Conservation (phyloP, 2,329 filamentous ascomycete species). For the Beauveria sp. region DNA sequence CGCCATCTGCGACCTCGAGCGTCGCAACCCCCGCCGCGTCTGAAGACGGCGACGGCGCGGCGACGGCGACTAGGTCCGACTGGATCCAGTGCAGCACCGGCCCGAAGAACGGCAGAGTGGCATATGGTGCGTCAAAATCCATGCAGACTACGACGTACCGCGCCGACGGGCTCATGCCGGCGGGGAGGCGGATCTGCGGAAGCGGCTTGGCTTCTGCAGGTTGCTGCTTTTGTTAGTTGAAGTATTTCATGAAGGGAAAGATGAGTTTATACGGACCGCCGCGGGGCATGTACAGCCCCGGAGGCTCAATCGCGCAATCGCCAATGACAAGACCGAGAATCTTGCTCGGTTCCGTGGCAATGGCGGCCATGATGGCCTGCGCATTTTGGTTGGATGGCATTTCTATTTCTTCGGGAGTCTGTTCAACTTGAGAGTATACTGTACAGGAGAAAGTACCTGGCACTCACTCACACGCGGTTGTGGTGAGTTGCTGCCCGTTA, state of each 20-base stretch:
- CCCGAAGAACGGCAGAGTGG: slow-evolving; percentile 29
- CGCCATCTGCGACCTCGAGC: not conserved
- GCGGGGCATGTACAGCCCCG: slow-evolving; percentile 14
- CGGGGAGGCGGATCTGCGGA: not conserved
- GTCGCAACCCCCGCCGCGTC: not conserved
- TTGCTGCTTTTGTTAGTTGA: no score
- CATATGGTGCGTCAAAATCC: slow-evolving; percentile 41
- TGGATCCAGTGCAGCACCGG: slow-evolving; percentile 43
- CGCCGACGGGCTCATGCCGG: not conserved
- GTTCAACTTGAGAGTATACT: not conserved
- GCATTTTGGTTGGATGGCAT: slow-evolving; percentile 5
- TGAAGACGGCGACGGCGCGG: not conserved
- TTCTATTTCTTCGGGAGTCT: not conserved
- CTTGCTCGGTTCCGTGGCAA: slow-evolving; percentile 14
- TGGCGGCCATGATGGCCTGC: not conserved
- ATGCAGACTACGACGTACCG: slow-evolving; percentile 18
- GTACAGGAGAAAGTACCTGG: not conserved
- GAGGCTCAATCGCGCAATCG: slow-evolving; percentile 10
- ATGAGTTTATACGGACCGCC: not conserved
- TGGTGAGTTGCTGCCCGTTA: not conserved
- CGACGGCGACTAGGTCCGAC: slow-evolving; percentile 22
- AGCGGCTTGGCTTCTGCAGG: not conserved
- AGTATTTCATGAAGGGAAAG: no score
- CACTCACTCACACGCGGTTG: not conserved
- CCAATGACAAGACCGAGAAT: slow-evolving; percentile 14